Base-by-base conservation (phyloP, 805 yeast genomes). In the Wickerhamomyces subpelliculosus region DNA sequence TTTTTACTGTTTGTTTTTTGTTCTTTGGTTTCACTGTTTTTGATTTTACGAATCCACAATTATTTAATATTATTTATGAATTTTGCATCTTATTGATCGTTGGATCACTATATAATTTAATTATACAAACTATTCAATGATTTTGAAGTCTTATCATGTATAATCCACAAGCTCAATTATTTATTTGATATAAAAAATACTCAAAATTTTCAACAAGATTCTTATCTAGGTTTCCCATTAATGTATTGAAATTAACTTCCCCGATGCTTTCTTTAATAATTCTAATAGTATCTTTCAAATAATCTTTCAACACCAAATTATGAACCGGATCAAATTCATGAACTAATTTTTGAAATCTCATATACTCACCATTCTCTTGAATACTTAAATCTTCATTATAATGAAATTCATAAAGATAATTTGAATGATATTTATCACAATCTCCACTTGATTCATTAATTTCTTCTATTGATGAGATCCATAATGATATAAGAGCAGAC, bases 381-480 rank as follows among this genome's bases (percentile, higher is more conserved):
- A 55, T 19, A 1, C 38, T 37, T 8, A 53, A 34, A 26, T 55
- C 54, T 17, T 47, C 49, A 36, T 41, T 39, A 34, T 50, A 54
- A 13, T 40, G 39, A 17, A 61, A 55, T 26, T 54, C 60, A 28
- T 43, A 49, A 3, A 57, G 46, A 45, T 66, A 67, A 41, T 69
- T 64, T 13, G 62, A 57, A 46, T 75, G 79, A 45, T 75, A 77
- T 20, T 60, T 64, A 23, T 63, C 69, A 47, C 78, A 71, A 47
- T 80, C 84, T 4, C 86, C 87, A 24, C 57, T 54, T 10, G 57
- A 44, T 53, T 89, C 97, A 40, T 78, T 73, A 12, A 83, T 68
- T 52, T 87, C 95, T 49, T 89, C 96, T 35, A 85, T 54, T 42
- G 82, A 68, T 36, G 71, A 63, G 4, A 68, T 60, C 75, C 77